Percentiles rank a stretch among this genome's conserved stretches.
These are phyloP conservation scores for Agrocybe chaxingu DNA, from an alignment of 768 basidiomycete species.

Conservation along the genomic window DNA sequence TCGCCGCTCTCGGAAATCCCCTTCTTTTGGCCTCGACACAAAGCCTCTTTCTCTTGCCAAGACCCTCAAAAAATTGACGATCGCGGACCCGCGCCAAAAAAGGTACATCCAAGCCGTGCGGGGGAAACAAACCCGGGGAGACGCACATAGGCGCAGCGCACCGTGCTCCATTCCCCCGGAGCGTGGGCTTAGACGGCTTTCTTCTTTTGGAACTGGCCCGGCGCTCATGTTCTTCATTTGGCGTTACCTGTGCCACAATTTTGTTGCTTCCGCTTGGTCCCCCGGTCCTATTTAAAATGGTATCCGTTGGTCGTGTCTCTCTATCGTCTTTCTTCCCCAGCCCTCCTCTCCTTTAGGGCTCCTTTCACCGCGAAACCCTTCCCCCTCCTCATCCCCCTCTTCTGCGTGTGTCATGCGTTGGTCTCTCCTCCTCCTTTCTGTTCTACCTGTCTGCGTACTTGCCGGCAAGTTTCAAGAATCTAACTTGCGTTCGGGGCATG, in stretches of 20 bases:
- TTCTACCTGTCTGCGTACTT: slow-evolving; percentile 22
- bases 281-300: not conserved
- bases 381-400: slow-evolving; percentile 7
- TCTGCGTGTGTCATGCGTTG: slow-evolving; percentile 13
- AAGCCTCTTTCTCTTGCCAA: not conserved
- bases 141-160: too few relatives aligned
- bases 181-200: too few relatives aligned
- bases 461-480: slow-evolving; percentile 26
- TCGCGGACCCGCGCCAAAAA: not conserved
- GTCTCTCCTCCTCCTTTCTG: slow-evolving; percentile 13
- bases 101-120: too few relatives aligned
- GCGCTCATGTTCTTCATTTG: slow-evolving; percentile 3
- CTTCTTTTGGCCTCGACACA: not conserved
- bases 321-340: not conserved
- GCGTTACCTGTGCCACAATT: slow-evolving; percentile 5
- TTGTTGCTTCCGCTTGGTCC: not conserved
- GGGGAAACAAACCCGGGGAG: too few relatives aligned
- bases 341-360: slow-evolving; percentile 4
- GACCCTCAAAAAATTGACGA: not conserved
- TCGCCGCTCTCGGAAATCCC: slow-evolving; percentile 3
- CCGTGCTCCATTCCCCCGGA: too few relatives aligned
- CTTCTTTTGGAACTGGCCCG: too few relatives aligned
- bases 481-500: slow-evolving; percentile 16
- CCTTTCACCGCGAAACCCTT: not conserved
- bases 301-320: not conserved